phyloP scores from a whole-genome alignment of 2,329 filamentous ascomycete genomes.

The Decorospora gaudefroyi region DNA sequence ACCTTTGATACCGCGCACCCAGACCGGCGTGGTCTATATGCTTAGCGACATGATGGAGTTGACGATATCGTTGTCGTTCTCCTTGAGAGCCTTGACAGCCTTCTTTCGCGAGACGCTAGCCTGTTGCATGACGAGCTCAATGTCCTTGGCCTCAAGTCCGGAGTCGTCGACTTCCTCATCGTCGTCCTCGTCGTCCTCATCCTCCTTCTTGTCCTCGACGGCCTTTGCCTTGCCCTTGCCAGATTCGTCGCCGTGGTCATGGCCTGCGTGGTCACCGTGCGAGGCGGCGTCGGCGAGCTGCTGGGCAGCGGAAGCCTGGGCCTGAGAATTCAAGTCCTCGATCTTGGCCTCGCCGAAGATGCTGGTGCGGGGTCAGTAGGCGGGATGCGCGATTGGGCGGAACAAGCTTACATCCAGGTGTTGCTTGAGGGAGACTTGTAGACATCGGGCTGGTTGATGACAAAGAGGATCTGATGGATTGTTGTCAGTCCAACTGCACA shows the following conservation, averaged over 20 bases:
- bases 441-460: slow-evolving; percentile 99
- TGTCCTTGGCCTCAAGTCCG: slow-evolving; percentile 98
- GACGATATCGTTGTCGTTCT: slow-evolving; percentile 99
- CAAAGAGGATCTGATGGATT: slow-evolving; percentile 86
- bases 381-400: slow-evolving; percentile 10
- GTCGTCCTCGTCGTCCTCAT: slow-evolving; percentile 68
- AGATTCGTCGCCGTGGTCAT: slow-evolving; percentile 74
- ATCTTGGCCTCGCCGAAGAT: slow-evolving; percentile 99
- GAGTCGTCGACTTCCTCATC: slow-evolving; percentile 94
- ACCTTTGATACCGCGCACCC: slow-evolving; percentile 16
- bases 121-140: slow-evolving; percentile 98
- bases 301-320: slow-evolving; percentile 92
- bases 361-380: slow-evolving; percentile 57
- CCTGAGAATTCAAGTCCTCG: slow-evolving; percentile 98
- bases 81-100: slow-evolving; percentile 96
- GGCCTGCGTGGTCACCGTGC: slow-evolving; percentile 68
- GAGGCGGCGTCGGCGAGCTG: slow-evolving; percentile 77
- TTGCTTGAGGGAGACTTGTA: slow-evolving; percentile 99
- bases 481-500: slow-evolving; percentile 25
- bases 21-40: slow-evolving; percentile 50
- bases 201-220: slow-evolving; percentile 62
- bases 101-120: slow-evolving; percentile 97
- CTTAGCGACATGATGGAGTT: slow-evolving; percentile 98
- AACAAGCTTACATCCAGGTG: slow-evolving; percentile 91
- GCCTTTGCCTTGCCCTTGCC: slow-evolving; percentile 68